These are phyloP conservation scores for Suillus hirtellus DNA, from an alignment of 768 basidiomycete species.

Conservation along the genomic window DNA sequence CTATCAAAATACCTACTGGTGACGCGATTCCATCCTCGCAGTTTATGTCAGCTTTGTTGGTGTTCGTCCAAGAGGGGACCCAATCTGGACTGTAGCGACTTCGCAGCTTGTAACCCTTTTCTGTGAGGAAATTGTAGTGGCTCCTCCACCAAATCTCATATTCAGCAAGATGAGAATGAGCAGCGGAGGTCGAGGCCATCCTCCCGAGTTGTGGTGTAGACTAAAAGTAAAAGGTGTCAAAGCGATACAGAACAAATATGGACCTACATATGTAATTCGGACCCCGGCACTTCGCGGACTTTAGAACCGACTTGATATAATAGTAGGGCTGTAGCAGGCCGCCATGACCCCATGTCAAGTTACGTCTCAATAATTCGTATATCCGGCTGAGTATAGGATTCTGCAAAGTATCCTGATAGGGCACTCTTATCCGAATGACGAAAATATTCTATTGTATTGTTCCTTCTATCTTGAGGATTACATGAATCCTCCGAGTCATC, in stretches of 20 bases:
- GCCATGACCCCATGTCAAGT: not conserved
- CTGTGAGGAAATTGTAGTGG: constrained; percentile 13
- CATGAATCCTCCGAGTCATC: too few species aligned
- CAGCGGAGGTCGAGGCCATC: not conserved
- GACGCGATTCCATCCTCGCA: constrained; percentile 8
- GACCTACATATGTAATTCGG: too few species aligned
- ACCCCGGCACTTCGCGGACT: too few species aligned
- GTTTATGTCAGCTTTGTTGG: not conserved
- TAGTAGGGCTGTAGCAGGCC: too few species aligned
- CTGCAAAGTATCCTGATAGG: not conserved
- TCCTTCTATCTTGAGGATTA: not conserved
- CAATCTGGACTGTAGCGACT: constrained; percentile 20
- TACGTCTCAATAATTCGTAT: not conserved
- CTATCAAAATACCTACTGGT: not conserved
- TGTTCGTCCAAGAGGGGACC: constrained; percentile 22
- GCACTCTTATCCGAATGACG: not conserved
- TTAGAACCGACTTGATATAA: too few species aligned
- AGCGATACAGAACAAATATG: too few species aligned
- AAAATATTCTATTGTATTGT: not conserved
- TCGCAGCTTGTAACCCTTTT: constrained; percentile 20
- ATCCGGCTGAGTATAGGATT: too few species aligned
- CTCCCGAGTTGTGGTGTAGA: too few species aligned
- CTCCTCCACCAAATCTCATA: constrained; percentile 10
- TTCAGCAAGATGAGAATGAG: not conserved
- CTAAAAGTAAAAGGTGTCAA: too few species aligned